Percentiles rank a stretch among this genome's conserved stretches.
Conservation (phyloP, 2,329 filamentous ascomycete genomes). For the Beauveria asiatica region DNA sequence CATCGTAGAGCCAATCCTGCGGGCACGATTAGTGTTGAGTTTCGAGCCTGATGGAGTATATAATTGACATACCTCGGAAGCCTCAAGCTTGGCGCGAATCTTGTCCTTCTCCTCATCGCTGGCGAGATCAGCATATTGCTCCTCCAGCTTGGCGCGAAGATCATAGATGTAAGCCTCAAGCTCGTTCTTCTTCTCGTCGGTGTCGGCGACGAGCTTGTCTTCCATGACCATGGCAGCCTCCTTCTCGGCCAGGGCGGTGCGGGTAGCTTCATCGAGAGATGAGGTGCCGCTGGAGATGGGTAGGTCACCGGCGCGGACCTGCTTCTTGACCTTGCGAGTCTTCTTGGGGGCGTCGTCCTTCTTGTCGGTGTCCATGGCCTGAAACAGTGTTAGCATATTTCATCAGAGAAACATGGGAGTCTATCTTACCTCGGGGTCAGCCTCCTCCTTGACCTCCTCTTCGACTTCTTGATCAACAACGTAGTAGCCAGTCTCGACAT, state of each 20-base stretch:
- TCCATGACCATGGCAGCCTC: conserved; percentile 92
- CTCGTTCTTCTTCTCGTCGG: conserved; percentile 99
- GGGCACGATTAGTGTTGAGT: neutral
- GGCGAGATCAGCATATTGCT: conserved; percentile 80
- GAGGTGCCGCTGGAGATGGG: conserved; percentile 77
- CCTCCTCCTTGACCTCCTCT: conserved; percentile 71
- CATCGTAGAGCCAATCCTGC: conserved; percentile 97
- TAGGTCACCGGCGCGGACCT: conserved; percentile 93
- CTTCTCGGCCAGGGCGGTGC: conserved; percentile 64
- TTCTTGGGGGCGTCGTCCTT: conserved; percentile 65
- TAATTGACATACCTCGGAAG: conserved; percentile 64
- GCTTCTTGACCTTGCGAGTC: conserved; percentile 98
- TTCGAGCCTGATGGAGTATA: neutral
- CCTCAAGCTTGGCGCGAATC: conserved; percentile 73
- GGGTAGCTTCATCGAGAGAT: conserved; percentile 62
- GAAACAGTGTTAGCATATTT: conserved; percentile 19
- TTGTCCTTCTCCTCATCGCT: conserved; percentile 88
- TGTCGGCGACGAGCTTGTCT: conserved; percentile 96
- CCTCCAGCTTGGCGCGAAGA: conserved; percentile 88
- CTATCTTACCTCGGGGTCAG: conserved; percentile 62
- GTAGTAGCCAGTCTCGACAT: conserved; percentile 94
- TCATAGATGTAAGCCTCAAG: conserved; percentile 98
- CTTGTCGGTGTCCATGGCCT: conserved; percentile 83
- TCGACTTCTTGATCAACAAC: conserved; percentile 97
- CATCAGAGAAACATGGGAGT: neutral